Percentiles rank a stretch among this genome's conserved stretches.
phyloP scores from a whole-genome alignment of 2,329 filamentous ascomycete genomes.

The Fonsecaea monophora region DNA sequence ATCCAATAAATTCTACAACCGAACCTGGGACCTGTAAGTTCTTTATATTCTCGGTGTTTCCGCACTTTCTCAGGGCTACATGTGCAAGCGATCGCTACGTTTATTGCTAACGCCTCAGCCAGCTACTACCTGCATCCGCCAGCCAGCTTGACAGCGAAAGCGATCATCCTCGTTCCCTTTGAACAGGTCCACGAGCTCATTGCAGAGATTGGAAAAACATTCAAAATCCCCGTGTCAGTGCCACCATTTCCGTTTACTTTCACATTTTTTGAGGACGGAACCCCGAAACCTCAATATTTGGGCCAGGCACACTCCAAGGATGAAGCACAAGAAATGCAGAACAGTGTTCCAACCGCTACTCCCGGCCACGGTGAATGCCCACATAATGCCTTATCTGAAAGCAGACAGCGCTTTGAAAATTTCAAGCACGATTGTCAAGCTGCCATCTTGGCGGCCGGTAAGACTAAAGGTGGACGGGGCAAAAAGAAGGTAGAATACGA shows the following conservation, averaged over 20 bases:
- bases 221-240: conserved; percentile 65
- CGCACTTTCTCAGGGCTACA: background rate
- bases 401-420: conserved; percentile 46
- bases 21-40: conserved; percentile 78
- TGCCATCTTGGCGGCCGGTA: conserved; percentile 55
- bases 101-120: conserved; percentile 6
- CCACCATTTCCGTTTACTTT: conserved; percentile 67
- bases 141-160: conserved; percentile 53
- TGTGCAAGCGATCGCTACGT: background rate
- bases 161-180: conserved; percentile 72
- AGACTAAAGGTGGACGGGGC: conserved; percentile 56
- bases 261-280: conserved; percentile 66
- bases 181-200: conserved; percentile 71
- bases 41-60: background rate
- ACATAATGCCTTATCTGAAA: conserved; percentile 39
- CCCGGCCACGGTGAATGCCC: conserved; percentile 40
- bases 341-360: conserved; percentile 44
- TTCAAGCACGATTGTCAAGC: conserved; percentile 64
- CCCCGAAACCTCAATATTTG: conserved; percentile 72
- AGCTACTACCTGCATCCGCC: conserved; percentile 73
- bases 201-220: conserved; percentile 64
- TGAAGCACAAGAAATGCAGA: conserved; percentile 49
- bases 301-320: conserved; percentile 61
- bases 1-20: conserved; percentile 56
- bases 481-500: conserved; percentile 59